Evolutionary conservation across 176 grass and related monocot species (phyloP).

Genomic region (Panicum miliaceum): DNA sequence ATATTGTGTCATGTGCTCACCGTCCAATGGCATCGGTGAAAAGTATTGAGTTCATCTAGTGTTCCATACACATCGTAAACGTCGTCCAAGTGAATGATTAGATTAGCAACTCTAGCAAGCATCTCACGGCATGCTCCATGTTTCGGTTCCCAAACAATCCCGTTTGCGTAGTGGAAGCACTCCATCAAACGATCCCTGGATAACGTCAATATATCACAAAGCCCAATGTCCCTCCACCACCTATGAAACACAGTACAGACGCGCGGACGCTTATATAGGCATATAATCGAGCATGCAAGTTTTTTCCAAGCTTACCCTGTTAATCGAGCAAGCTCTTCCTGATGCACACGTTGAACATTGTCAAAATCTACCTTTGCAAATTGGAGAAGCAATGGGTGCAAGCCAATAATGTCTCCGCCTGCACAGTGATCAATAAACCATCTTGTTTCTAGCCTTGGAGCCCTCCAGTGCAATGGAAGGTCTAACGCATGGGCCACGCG

Average conservation of each 20-base stretch:
- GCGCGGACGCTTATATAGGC: too few species aligned
- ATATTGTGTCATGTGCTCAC: slow-evolving; percentile 6
- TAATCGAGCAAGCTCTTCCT: slow-evolving; percentile 31
- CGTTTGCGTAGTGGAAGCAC: slow-evolving; percentile 51
- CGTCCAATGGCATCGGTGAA: slow-evolving; percentile 61
- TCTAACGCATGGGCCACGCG: not conserved
- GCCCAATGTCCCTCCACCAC: slow-evolving; percentile 56
- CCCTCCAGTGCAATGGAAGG: slow-evolving; percentile 20
- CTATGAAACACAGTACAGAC: too few species aligned
- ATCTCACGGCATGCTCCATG: slow-evolving; percentile 8
- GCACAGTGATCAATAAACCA: slow-evolving; percentile 47
- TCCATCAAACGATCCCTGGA: slow-evolving; percentile 59
- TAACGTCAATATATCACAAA: slow-evolving; percentile 45
- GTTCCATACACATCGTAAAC: slow-evolving; percentile 70
- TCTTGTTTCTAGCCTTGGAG: slow-evolving; percentile 29
- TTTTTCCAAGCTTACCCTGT: slow-evolving; percentile 39
- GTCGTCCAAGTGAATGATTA: slow-evolving; percentile 57
- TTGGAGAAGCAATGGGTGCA: slow-evolving; percentile 28
- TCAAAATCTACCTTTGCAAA: slow-evolving; percentile 58
- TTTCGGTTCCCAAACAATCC: slow-evolving; percentile 36
- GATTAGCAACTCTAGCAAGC: slow-evolving; percentile 29
- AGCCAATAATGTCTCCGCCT: not conserved
- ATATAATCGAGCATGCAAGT: not conserved
- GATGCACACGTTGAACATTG: slow-evolving; percentile 43
- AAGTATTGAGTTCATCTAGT: slow-evolving; percentile 40